These are phyloP conservation scores for Chlamydomonas incerta DNA, from an alignment of 139 green algal species.

Conservation along the genomic window DNA sequence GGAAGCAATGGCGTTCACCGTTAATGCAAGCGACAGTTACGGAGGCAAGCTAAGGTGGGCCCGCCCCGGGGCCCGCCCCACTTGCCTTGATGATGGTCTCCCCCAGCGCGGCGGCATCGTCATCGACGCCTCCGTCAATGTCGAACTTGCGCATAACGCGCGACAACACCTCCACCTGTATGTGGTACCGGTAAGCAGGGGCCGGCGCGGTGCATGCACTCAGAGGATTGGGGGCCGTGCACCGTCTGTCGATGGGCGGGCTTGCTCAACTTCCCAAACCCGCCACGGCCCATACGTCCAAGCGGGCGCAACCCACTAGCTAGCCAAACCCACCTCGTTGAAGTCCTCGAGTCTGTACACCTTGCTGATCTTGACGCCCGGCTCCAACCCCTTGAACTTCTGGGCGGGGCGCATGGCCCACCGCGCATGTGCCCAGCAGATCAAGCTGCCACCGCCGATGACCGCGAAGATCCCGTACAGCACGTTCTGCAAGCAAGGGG, in stretches of 20 bases:
- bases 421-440: not conserved
- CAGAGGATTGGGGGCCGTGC: no score
- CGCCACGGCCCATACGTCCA: no score
- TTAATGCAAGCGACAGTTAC: no score
- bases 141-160: constrained; percentile 7
- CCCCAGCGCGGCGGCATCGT: not conserved
- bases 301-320: no score
- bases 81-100: constrained; percentile 44
- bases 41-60: no score
- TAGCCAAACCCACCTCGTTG: no score
- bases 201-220: no score
- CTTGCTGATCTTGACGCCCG: not conserved
- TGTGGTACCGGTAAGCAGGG: not conserved
- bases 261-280: no score
- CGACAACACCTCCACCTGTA: constrained; percentile 4
- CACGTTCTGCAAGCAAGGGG: constrained; percentile 5
- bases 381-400: constrained; percentile 21
- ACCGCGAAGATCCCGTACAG: constrained; percentile 50
- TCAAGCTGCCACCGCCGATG: constrained; percentile 6
- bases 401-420: not conserved
- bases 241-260: no score
- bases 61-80: no score
- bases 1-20: no score
- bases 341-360: not conserved
- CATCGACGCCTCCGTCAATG: not conserved